These are phyloP conservation scores for Chlorella sorokiniana DNA, from an alignment of 139 green algal genomes.

Conservation along the genomic window DNA sequence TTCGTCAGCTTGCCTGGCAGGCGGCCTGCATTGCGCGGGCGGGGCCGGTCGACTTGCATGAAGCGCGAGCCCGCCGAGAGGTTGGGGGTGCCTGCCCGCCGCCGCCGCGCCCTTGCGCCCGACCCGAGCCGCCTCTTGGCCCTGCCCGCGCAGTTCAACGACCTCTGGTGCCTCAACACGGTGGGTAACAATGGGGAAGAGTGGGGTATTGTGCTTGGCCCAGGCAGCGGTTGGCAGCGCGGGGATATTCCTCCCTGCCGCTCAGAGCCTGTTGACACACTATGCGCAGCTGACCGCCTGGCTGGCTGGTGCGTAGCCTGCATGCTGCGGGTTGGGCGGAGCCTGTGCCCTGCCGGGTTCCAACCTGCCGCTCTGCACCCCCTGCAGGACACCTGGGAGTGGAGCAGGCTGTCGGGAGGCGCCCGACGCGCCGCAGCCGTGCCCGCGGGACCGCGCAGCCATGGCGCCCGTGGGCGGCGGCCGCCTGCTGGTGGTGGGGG, in stretches of 20 bases:
- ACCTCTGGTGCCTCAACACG: constrained; percentile 75
- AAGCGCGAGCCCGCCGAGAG: too few species aligned
- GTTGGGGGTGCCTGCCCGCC: too few species aligned
- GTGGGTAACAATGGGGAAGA: constrained; percentile 10
- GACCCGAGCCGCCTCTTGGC: too few species aligned
- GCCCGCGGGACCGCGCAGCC: constrained; percentile 63
- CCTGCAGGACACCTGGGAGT: constrained; percentile 63
- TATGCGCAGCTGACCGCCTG: too few species aligned
- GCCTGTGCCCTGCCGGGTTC: neutral
- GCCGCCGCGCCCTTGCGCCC: too few species aligned
- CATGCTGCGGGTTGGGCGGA: neutral
- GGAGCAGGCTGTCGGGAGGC: constrained; percentile 47
- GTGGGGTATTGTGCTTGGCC: neutral
- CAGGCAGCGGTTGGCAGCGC: neutral
- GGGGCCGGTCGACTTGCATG: too few species aligned
- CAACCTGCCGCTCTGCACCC: neutral
- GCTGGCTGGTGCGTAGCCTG: too few species aligned
- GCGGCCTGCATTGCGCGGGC: neutral
- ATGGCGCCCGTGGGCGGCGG: constrained; percentile 52
- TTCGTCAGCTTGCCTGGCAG: neutral
- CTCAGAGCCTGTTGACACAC: too few species aligned
- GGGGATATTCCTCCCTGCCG: neutral
- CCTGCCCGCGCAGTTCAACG: constrained; percentile 80
- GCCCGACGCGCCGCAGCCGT: constrained; percentile 33
- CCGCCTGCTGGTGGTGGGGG: constrained; percentile 73